Evolutionary conservation across 768 basidiomycete genomes (phyloP), one percentile per base, ranked within the genome.

Genomic region (Boletus eberwhitei): DNA sequence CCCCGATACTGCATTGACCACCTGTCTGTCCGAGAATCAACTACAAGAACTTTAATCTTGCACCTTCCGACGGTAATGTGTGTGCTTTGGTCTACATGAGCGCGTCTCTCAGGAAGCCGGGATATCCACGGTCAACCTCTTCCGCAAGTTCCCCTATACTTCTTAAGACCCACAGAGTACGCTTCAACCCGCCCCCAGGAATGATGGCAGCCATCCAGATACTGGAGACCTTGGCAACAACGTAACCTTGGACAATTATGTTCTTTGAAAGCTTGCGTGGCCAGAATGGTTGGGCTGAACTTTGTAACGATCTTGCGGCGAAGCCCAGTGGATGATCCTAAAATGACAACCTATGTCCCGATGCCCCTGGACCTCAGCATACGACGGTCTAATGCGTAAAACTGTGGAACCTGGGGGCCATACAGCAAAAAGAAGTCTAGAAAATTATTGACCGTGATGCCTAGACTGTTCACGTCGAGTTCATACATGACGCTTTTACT

Each of bases 191-290:
- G 40, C 34, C 58, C 37, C 55, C 54, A 0, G 52, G 54, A 8
- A 50, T 29, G n/a, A 58, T 58, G 37, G 51, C 55, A 32, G 50
- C 58, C 41, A 40, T 52, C 45, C 48, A 59, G 34, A 43, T 53
- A 41, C 50, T 53, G 14, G 46, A 11, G 38, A 49, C 50, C 47
- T 58, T 48, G 19, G 50, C 0, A 58, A 13, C 31, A 58, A 35
- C 7, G 46, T 57, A 11, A 32, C 41, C 0, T 34, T 22, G n/a
- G 32, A 51, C 26, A 58, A 3, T 6, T 42, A 2, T 49, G 56
- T 0, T 46, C 17, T 21, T 58, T 53, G 50, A 31, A 58, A 21
- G 42, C 36, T 8, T 26, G 34, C 5, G 37, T 9, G 7, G 52
- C 56, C 12, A 17, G 31, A 2, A 48, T 14, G 3, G 45, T 37